phyloP scores from a whole-genome alignment of 768 basidiomycete genomes.

The Kondoa malvinella region DNA sequence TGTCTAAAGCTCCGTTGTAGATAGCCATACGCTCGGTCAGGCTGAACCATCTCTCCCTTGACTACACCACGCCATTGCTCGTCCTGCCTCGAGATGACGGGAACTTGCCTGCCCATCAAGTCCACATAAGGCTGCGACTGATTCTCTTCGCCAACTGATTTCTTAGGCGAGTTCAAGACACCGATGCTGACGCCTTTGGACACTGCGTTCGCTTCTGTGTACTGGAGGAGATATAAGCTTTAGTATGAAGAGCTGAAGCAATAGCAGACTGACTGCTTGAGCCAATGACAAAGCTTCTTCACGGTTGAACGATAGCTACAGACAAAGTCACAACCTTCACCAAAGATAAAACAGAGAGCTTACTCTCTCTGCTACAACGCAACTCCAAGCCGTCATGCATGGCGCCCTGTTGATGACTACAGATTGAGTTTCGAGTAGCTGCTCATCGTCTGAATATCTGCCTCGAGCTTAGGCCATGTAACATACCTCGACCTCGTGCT shows the following conservation, averaged over 20 bases:
- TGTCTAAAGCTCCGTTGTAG: constrained; percentile 64
- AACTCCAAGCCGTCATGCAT: constrained; percentile 86
- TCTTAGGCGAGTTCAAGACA: constrained; percentile 37
- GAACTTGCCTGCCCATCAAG: constrained; percentile 55
- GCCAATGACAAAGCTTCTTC: constrained; percentile 87
- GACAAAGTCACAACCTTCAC: constrained; percentile 35
- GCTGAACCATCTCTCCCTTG: constrained; percentile 50
- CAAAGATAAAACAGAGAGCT: neutral
- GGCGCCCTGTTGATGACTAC: constrained; percentile 77
- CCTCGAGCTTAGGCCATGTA: neutral
- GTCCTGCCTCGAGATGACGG: constrained; percentile 54
- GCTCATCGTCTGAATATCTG: neutral
- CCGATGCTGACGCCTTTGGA: constrained; percentile 72
- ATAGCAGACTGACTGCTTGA: constrained; percentile 28
- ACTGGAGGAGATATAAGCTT: constrained; percentile 56
- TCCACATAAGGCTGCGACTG: constrained; percentile 64
- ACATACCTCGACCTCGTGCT: constrained; percentile 33
- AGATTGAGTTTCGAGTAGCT: constrained; percentile 48
- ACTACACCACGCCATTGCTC: constrained; percentile 71
- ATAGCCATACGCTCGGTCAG: constrained; percentile 57
- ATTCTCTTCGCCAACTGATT: constrained; percentile 43
- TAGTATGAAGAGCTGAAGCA: neutral
- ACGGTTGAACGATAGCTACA: constrained; percentile 64
- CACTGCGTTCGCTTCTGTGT: constrained; percentile 80
- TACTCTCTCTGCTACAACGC: constrained; percentile 38